phyloP scores from a whole-genome alignment of 2,329 filamentous ascomycete genomes.

The Corynespora cassiicola region DNA sequence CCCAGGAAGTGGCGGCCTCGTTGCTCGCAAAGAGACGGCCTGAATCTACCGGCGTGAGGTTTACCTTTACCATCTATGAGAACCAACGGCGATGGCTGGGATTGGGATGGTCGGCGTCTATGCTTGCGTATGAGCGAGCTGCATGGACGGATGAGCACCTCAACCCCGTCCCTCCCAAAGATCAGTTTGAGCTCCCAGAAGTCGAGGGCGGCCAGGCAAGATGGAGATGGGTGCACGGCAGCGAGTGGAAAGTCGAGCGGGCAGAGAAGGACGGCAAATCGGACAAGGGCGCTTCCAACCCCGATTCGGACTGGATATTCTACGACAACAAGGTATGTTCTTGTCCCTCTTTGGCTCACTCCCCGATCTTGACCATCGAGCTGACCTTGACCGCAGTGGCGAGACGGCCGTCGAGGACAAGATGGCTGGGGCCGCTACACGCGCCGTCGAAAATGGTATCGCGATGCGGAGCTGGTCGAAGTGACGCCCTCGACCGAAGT shows the following conservation, averaged over 20 bases:
- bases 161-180: constrained; percentile 77
- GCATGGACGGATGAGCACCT: constrained; percentile 97
- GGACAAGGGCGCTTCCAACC: constrained; percentile 45
- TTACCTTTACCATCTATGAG: constrained; percentile 96
- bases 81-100: constrained; percentile 96
- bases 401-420: constrained; percentile 79
- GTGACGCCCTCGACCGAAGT: constrained; percentile 56
- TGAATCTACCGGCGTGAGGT: constrained; percentile 79
- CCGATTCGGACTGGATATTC: constrained; percentile 87
- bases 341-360: background rate
- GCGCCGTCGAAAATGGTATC: constrained; percentile 91
- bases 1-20: constrained; percentile 55
- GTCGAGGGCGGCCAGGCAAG: constrained; percentile 68
- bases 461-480: constrained; percentile 94
- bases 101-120: constrained; percentile 89
- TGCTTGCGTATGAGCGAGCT: constrained; percentile 88
- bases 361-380: no score
- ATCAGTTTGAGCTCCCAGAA: constrained; percentile 72
- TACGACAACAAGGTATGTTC: constrained; percentile 88
- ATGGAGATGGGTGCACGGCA: constrained; percentile 85
- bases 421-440: constrained; percentile 97
- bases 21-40: constrained; percentile 49
- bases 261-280: constrained; percentile 51
- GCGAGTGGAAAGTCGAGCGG: constrained; percentile 87
- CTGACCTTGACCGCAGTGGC: constrained; percentile 69